Evolutionary conservation across 306 rosid genomes (phyloP).

Genomic region (Canavalia ensiformis): DNA sequence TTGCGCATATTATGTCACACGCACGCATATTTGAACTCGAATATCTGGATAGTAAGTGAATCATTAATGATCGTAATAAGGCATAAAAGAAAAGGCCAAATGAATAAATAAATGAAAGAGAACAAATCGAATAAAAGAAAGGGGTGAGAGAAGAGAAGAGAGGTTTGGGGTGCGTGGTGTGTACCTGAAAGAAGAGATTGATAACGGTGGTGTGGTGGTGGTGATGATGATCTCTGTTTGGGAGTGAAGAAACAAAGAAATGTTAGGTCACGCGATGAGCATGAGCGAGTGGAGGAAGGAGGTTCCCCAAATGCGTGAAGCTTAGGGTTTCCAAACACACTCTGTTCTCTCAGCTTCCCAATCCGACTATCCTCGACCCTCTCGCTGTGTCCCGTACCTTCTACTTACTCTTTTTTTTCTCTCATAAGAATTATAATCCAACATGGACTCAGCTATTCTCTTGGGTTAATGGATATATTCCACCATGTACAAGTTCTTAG

Average conservation of each 20-base stretch:
- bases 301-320: constrained; percentile 44
- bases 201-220: background rate
- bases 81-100: background rate
- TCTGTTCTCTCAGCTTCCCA: constrained; percentile 38
- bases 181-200: constrained; percentile 44
- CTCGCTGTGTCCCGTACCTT: constrained; percentile 57
- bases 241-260: background rate
- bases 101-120: background rate
- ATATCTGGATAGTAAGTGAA: background rate
- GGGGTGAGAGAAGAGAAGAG: background rate
- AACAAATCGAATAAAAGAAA: background rate
- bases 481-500: no score
- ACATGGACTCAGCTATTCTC: no score
- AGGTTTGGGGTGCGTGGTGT: background rate
- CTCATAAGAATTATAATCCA: no score
- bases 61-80: background rate
- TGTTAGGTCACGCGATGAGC: constrained; percentile 54
- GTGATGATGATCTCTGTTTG: constrained; percentile 24
- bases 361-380: constrained; percentile 47
- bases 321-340: constrained; percentile 54
- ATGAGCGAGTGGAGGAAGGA: constrained; percentile 54
- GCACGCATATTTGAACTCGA: background rate
- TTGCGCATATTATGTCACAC: background rate
- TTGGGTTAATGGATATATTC: no score
- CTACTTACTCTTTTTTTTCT: constrained; percentile 7